Evolutionary conservation across 352 stramenopile species (phyloP), one percentile per base, ranked within the genome.

Genomic region (Phytophthora litchii): DNA sequence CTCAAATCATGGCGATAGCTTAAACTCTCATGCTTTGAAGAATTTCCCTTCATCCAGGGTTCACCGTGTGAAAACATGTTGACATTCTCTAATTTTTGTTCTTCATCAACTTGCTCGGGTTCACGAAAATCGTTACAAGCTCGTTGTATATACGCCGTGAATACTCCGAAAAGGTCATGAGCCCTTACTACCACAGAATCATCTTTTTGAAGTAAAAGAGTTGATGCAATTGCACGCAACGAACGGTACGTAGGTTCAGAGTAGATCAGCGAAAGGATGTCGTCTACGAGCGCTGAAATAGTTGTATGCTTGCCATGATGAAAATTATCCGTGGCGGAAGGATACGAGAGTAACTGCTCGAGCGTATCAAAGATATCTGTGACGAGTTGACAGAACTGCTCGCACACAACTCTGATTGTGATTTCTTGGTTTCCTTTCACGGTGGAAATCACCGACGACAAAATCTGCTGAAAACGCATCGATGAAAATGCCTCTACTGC

Each of bases 211-310:
- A 60, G 52, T 4, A 59, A 25, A 13, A 59, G 13, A 11, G 27
- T 4, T 1, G 51, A 59, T 5, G 32, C 29, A 35, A 20, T 9
- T 4, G 13, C 13, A 17, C 51, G 51, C 14, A 59, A 19, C 17
- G 13, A 14, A 3, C 13, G 51, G 40, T 45, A 59, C 13, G 44
- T 59, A n/a, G 51, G 38, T n/a, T 52, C 40, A 4, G 51, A 31
- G n/a, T 59, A 59, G 10, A 52, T 16, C 29, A 59, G 27, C n/a
- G 51, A 59, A 7, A 59, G 29, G 19, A 59, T 50, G 14, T 58
- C 50, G 12, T 58, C 50, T 9, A 58, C 36, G 20, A 58, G 25
- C 1, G 29, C 20, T 14, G 43, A 23, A 42, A 59, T 41, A n/a
- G 12, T 27, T 4, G 34, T 2, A 16, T 54, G 13, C 9, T n/a